Base-by-base conservation (phyloP, 352 stramenopile species). In the Albugo candida region DNA sequence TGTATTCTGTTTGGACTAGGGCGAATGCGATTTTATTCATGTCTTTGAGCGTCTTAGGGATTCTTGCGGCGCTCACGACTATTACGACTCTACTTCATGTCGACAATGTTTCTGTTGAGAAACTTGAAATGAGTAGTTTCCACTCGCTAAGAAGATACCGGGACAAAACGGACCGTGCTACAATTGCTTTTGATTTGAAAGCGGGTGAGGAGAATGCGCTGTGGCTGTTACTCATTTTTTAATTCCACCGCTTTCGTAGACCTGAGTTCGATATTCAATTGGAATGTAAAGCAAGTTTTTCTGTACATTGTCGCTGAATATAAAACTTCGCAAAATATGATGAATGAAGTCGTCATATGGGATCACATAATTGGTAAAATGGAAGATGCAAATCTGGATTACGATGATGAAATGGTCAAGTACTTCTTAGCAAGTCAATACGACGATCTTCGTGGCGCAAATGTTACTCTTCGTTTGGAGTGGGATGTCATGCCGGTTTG, bases 221-320 rank as follows among this genome's bases (percentile, higher is more conserved):
- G 17, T 24, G 8, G 16, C 14, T 43, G 8, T 8, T 43, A 19
- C 38, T 43, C 17, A 10, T 8, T 19, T 10, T 43, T 10, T 43
- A 8, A 43, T 8, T 24, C 17, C 38, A 10, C 3, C 8, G 8
- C 20, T 10, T 43, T 24, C 21, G 6, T 40, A 81, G 77, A 91
- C 16, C 46, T 91, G 47, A 79, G 69, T 58, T 86, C 76, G 19
- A 76, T 87, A 20, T 92, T 92, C 67, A 92, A 92, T 56, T 92
- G 78, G 78, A 92, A 92, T 59, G 76, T 85, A 27, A 92, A 88
- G 70, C 75, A 88, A 61, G 58, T 92, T 45, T 92, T 92, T 43
- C 75, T 88, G 58, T 92, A 88, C 70, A 70, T 92, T 44, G 45
- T 84, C 46, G 78, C 78, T 44, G 76, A 87, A 61, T 92, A 85